Conservation (phyloP, 1,139 yeast genomes). For the Geotrichum macrosporum region DNA sequence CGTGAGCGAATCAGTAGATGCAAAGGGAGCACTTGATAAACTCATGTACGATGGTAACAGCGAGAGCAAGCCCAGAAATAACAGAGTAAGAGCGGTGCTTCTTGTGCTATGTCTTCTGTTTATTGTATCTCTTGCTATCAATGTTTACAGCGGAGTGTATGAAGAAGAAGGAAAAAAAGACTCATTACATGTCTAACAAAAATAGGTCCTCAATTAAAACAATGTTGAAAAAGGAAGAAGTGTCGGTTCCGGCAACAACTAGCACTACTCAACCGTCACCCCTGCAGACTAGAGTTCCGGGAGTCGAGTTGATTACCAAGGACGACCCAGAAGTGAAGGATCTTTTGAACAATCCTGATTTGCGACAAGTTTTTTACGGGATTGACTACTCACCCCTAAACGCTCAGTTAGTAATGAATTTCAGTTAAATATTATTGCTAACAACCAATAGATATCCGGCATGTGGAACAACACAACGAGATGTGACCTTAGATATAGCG, state of each 20-base stretch:
- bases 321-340: conserved; percentile 26
- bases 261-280: neutral
- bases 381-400: conserved; percentile 57
- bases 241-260: neutral
- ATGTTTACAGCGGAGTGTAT: conserved; percentile 16
- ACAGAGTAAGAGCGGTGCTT: neutral
- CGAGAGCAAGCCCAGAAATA: neutral
- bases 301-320: conserved; percentile 10
- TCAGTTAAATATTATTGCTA: neutral
- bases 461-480: conserved; percentile 50
- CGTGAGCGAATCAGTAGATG: neutral
- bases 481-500: conserved; percentile 53
- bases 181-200: too few species aligned
- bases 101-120: conserved; percentile 5
- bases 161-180: too few species aligned
- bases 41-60: neutral
- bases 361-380: conserved; percentile 50
- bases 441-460: conserved; percentile 13
- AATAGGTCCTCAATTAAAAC: neutral
- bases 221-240: neutral
- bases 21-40: neutral
- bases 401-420: conserved; percentile 32
- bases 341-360: conserved; percentile 35
- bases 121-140: conserved; percentile 8
- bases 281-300: neutral